Percentiles rank a stretch among this genome's conserved stretches.
These are phyloP conservation scores for Coemansia umbellata DNA, from an alignment of 192 early-diverging fungal genomes.

Conservation along the genomic window DNA sequence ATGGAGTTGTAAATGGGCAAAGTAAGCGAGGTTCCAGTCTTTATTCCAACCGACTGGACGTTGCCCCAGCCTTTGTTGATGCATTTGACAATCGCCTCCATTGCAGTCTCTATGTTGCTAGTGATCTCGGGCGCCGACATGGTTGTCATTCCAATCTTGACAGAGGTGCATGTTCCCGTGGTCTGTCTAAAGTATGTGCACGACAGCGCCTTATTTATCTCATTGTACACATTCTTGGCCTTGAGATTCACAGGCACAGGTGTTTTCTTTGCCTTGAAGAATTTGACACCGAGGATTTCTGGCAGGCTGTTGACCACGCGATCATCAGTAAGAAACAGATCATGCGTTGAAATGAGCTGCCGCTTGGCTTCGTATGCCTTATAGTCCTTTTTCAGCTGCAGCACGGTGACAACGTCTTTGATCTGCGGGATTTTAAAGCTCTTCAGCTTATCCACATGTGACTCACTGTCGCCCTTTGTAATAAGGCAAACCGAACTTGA, in stretches of 20 bases:
- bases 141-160: slow-evolving; percentile 68
- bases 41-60: slow-evolving; percentile 82
- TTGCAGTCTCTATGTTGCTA: slow-evolving; percentile 71
- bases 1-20: slow-evolving; percentile 81
- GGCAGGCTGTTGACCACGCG: slow-evolving; percentile 72
- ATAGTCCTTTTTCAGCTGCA: slow-evolving; percentile 76
- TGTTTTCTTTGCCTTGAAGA: slow-evolving; percentile 82
- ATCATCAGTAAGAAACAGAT: slow-evolving; percentile 88
- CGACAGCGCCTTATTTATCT: slow-evolving; percentile 23
- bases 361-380: slow-evolving; percentile 78
- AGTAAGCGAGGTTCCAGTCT: slow-evolving; percentile 70
- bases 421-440: slow-evolving; percentile 59
- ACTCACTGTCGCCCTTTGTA: slow-evolving; percentile 78
- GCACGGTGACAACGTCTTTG: slow-evolving; percentile 69
- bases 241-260: slow-evolving; percentile 24
- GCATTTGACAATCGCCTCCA: slow-evolving; percentile 58
- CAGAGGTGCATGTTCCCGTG: slow-evolving; percentile 51
- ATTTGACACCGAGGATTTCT: slow-evolving; percentile 73
- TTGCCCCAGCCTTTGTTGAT: slow-evolving; percentile 79
- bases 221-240: slow-evolving; percentile 17
- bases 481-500: slow-evolving; percentile 80
- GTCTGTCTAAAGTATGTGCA: slow-evolving; percentile 25
- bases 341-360: slow-evolving; percentile 67
- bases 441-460: slow-evolving; percentile 70
- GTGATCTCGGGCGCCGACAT: slow-evolving; percentile 59